Evolutionary conservation across 768 basidiomycete genomes (phyloP), one percentile per base, ranked within the genome.

Genomic region (Boletus sp.): DNA sequence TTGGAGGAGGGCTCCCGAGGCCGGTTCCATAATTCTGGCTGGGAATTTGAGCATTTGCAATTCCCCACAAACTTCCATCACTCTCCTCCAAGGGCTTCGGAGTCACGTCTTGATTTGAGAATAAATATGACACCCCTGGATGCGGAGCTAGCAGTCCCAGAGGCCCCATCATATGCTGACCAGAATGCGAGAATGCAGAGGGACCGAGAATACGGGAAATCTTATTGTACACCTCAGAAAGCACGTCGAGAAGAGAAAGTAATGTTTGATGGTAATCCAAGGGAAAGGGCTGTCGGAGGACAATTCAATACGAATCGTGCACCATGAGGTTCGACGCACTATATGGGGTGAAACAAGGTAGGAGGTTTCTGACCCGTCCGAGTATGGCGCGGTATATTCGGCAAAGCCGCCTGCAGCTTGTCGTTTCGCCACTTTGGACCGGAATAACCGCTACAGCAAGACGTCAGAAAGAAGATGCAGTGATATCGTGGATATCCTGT

Each of bases 181-280:
- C 84, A 17, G 83, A 75, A 60, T 83, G 80, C 7, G 86, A 78
- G 66, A 92, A 87, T 0, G 87, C 86, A 0, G 90, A 91, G 5
- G 92, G 88, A 0, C 92, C 92, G 24, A 96, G 84, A 50, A 92
- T 83, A 66, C 85, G 85, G 9, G 83, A 82, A 40, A 96, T 88
- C 72, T 92, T 93, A 73, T 90, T 86, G 76, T 95, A 96, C 32
- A 92, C 84, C 67, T 94, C 92, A 17, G 90, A 90, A 40, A 95
- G 81, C 47, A 95, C 89, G 67, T 95, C 94, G 52, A 94, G 85
- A 29, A 94, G 84, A 35, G 93, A 92, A 52, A 93, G 83, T 36
- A 94, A 82, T 10, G 90, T 90, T 73, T 95, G 89, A 62, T 91
- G 87, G 68, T 96, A 95, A 71, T 95, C 93, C 53, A 95, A 71